Evolutionary conservation across 2,329 filamentous ascomycete genomes (phyloP).

Genomic region (Microcyclospora tardicrescens): DNA sequence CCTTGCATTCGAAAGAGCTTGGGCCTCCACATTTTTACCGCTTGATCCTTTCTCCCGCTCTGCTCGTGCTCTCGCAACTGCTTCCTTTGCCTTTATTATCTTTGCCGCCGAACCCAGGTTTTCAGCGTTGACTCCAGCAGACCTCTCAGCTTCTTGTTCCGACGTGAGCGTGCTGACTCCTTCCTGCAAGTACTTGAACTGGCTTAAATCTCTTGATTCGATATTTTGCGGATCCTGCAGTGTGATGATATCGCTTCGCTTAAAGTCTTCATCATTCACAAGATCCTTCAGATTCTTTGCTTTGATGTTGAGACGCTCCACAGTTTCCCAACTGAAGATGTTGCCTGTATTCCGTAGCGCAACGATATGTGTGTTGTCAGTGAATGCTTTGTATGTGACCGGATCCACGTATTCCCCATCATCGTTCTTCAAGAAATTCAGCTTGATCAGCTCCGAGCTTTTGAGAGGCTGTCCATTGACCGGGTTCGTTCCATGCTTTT

Average conservation of each 20-base stretch:
- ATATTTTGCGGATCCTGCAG: conserved; percentile 92
- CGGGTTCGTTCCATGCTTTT: conserved; percentile 86
- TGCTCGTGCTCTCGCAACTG: conserved; percentile 77
- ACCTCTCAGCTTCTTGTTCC: conserved; percentile 56
- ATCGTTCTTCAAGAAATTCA: conserved; percentile 86
- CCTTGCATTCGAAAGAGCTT: conserved; percentile 42
- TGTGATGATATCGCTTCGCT: conserved; percentile 84
- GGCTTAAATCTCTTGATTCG: conserved; percentile 65
- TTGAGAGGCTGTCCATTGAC: conserved; percentile 69
- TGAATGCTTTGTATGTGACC: conserved; percentile 94
- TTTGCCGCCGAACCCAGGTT: conserved; percentile 71
- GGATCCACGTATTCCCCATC: conserved; percentile 88
- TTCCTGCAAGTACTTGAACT: conserved; percentile 81
- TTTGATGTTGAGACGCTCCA: conserved; percentile 92
- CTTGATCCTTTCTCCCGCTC: conserved; percentile 42
- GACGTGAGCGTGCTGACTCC: conserved; percentile 55
- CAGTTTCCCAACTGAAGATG: conserved; percentile 91
- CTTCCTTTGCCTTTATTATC: conserved; percentile 80
- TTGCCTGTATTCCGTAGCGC: conserved; percentile 79
- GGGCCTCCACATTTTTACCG: conserved; percentile 10
- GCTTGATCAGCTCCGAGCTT: conserved; percentile 71
- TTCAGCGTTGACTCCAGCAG: conserved; percentile 54
- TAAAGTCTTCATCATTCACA: conserved; percentile 75
- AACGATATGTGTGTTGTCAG: conserved; percentile 94
- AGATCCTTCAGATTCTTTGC: conserved; percentile 91